Evolutionary conservation across 345 rosid genomes (phyloP).

Genomic region (Eucalyptus sideroxylon): DNA sequence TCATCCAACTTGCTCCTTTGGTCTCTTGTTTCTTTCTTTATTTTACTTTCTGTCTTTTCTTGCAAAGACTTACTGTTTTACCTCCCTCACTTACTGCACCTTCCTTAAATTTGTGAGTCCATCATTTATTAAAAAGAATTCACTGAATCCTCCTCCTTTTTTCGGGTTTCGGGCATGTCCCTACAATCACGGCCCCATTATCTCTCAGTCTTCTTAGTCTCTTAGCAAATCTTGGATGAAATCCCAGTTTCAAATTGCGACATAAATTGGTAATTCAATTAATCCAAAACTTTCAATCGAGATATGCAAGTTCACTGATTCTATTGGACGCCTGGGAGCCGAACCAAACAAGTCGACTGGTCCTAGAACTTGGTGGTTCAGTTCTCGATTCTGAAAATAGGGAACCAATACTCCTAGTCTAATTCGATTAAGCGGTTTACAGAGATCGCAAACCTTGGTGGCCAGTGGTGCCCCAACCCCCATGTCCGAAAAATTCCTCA

Average conservation of each 20-base stretch:
- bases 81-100: not conserved
- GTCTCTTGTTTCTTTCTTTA: too few species aligned
- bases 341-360: accelerated
- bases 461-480: not conserved
- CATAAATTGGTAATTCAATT: not conserved
- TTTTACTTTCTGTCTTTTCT: not conserved
- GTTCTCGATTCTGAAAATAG: too few species aligned
- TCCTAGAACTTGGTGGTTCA: too few species aligned
- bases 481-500: not conserved
- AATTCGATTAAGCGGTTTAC: accelerated
- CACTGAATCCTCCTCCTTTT: not conserved
- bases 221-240: not conserved
- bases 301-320: not conserved
- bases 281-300: not conserved
- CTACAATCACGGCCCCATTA: not conserved
- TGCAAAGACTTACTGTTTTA: not conserved
- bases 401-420: not conserved
- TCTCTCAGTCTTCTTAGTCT: not conserved
- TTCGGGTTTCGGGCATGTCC: not conserved
- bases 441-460: not conserved
- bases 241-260: not conserved
- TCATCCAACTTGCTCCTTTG: too few species aligned
- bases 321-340: accelerated
- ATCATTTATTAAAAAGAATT: not conserved
- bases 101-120: not conserved